Percentiles rank a stretch among this genome's conserved stretches.
Evolutionary conservation across 2,329 filamentous ascomycete species (phyloP).

Genomic region (Xylaria sp.): DNA sequence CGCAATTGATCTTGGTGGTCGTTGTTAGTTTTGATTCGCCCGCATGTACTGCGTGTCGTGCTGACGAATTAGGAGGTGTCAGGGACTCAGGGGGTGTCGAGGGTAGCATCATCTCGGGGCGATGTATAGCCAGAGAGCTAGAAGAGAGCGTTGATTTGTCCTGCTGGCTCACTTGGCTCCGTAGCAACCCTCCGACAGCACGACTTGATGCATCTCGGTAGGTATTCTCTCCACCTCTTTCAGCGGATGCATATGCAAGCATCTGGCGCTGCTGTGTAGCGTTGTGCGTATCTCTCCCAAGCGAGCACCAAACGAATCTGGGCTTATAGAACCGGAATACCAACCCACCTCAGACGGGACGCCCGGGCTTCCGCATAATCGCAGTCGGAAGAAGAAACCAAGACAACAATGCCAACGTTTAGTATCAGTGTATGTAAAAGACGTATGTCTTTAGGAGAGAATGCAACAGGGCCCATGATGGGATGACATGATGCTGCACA

Average conservation of each 20-base stretch:
- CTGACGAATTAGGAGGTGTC: conserved; percentile 5
- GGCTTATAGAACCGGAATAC: neutral
- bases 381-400: conserved; percentile 9
- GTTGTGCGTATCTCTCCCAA: conserved; percentile 7
- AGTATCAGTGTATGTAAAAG: conserved; percentile 8
- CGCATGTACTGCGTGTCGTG: conserved; percentile 21
- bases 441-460: conserved; percentile 3
- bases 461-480: neutral
- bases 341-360: conserved; percentile 1
- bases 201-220: conserved; percentile 18
- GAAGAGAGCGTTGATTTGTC: conserved; percentile 26
- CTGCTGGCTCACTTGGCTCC: conserved; percentile 27
- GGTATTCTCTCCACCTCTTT: conserved; percentile 14
- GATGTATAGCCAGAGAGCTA: conserved; percentile 24
- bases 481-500: neutral
- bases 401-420: neutral
- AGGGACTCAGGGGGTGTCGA: conserved; percentile 5
- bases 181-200: conserved; percentile 25
- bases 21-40: conserved; percentile 24
- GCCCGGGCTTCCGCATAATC: conserved; percentile 7
- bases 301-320: conserved; percentile 8
- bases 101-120: conserved; percentile 23
- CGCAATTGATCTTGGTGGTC: conserved; percentile 11
- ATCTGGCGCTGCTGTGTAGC: conserved; percentile 16
- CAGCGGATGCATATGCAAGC: conserved; percentile 10